Evolutionary conservation across 2,329 filamentous ascomycete genomes (phyloP), one percentile per base, ranked within the genome.

Genomic region (Penicillium psychrosexuale): DNA sequence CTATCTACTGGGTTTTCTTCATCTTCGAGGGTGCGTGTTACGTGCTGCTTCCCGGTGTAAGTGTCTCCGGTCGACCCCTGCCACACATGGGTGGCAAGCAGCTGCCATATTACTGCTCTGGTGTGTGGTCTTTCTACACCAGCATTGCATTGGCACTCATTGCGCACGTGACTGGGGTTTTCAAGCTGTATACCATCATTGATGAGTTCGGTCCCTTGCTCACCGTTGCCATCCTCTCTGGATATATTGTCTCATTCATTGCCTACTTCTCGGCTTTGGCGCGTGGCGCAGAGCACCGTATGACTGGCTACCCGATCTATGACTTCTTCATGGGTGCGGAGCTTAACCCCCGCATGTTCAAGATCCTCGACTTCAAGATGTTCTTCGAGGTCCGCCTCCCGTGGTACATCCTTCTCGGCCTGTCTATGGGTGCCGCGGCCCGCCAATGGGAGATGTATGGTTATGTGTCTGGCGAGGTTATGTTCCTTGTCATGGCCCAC

Each of bases 171-270:
- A 88, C 87, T 13, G 91, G 91, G 28, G 63, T 91, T 56, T 97
- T 97, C 82, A 90, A 87, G 61, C 80, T 99, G 48, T 94, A 96
- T 77, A 96, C 86, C 37, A 83, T 97, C 66, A 86, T 99, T 61
- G 94, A 99, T 71, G 90, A 97, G 74, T 99, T 99, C 61, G 95
- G 94, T 2, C 88, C 92, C 38, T 80, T 99, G 45, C 86, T 99
- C 80, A 91, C 88, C 44, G 94, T 99, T 11, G 91, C 93, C 59
- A 97, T 99, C 69, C 73, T 95, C 60, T 94, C 91, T 17, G 93
- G 93, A 56, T 97, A 89, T 76, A 68, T 93, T 38, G 90, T 96
- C 65, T 86, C 87, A 59, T 81, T 93, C 64, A 77, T 91, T 49
- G 93, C 92, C 52, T 99, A 97, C 76, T 80, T 91, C 71, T 96